Evolutionary conservation across 805 yeast genomes (phyloP), one percentile per base, ranked within the genome.

Genomic region (Blastobotrys chiropterorum): DNA sequence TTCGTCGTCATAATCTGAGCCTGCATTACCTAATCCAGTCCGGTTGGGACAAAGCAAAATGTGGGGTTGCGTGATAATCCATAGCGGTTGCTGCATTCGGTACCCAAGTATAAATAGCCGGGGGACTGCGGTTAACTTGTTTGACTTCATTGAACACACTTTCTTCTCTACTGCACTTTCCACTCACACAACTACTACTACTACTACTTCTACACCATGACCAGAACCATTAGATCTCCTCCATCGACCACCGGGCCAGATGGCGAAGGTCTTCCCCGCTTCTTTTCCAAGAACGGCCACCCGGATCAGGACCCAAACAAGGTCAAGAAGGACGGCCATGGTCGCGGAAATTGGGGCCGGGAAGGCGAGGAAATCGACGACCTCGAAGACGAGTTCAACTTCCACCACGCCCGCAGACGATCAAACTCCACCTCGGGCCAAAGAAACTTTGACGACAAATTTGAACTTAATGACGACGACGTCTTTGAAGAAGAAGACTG

Each of bases 321-420:
- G 62, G 79, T 85, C 52, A 88, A 88, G 78, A 88, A 86, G 66
- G 77, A 77, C 53, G 97, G 97, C 47, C 85, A 84, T 34, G 97
- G 97, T 46, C 82, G 81, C 61, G 84, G 83, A 58, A 89, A 89
- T 63, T 88, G 96, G 96, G 97, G 97, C 44, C 72, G 74, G 54
- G 77, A 81, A 6, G 92, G 90, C 30, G 95, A 86, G 60, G 96
- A 88, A 61, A 65, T 83, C 49, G 79, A 80, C 46, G 86, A 81
- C 56, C 66, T 86, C 55, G 75, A 79, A 53, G 86, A 83, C 47
- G 83, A 80, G 56, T 72, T 81, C 56, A 62, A 62, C 53, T 65
- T 69, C 53, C 52, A 62, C 45, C 66, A 64, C 53, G 41, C 65
- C n/a, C 65, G 71, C 34, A 63, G 72, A 42, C 61, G 68, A 15